Base-by-base conservation (phyloP, 2,329 filamentous ascomycete species). In the Paracoccidioides brasiliensis region DNA sequence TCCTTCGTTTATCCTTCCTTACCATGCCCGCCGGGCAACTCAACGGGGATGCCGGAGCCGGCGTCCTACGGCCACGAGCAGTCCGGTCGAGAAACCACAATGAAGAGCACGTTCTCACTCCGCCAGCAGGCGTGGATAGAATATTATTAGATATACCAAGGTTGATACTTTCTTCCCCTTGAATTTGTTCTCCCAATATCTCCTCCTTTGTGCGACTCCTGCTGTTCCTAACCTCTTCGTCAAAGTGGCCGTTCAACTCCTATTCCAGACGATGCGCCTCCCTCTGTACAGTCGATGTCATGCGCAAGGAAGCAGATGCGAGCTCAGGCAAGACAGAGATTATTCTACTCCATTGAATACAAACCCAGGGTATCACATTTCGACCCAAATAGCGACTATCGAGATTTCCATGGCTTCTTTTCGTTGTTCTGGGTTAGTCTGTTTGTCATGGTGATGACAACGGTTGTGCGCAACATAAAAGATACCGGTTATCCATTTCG, bases 381-480 rank as follows among this genome's bases (percentile, higher is more conserved):
- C 68, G 93, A 98, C 67, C 90, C 90, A 0, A 80, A 82, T 52
- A 95, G 88, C 70, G 90, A 95, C 65, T 90, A 97, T 69, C 84
- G 84, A 65, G 90, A 98, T 71, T 98, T 98, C 69, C 83, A 89
- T 64, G 93, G 93, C 67, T 98, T 98, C 79, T 98, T 96, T 74
- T 88, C 93, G 54, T 80, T 98, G 41, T 98, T 98, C 74, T 98
- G 93, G 93, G 91, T 98, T 61, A 89, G 89, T 8, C 78, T 98
- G 57, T 88, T 88, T 62, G 95, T 98, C 70, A 95, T 98, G 90
- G 89, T 90, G 64, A 85, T 95, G 59, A 97, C 91, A 2, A 88
- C 88, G n/a, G 88, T 90, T 77, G 73, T 96, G 65, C 83, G 91
- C 64, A 97, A 95, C 70, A 82, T 93, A 66, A 95, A 91, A 70